phyloP scores from a whole-genome alignment of 1,284 basidiomycete species.

The Coriolopsis trogii region DNA sequence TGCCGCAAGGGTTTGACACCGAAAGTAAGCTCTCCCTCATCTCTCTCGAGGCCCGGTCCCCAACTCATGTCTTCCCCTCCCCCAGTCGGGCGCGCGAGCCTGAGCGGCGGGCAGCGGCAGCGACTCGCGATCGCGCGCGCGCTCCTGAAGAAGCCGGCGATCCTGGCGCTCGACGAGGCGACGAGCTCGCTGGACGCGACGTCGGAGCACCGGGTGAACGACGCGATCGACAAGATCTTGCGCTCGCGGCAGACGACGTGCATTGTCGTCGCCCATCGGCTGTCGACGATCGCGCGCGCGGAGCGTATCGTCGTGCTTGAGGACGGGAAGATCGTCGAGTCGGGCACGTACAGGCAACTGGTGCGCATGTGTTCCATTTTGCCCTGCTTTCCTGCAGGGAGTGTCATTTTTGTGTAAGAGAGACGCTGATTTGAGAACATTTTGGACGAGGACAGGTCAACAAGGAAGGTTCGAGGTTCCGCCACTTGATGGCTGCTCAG shows the following conservation, averaged over 20 bases:
- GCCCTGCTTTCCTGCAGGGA: no score
- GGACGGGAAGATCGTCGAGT: constrained; percentile 82
- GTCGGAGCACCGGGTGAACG: constrained; percentile 88
- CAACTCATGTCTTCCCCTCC: constrained; percentile 1
- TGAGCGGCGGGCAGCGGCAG: constrained; percentile 70
- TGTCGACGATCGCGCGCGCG: constrained; percentile 84
- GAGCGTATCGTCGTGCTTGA: constrained; percentile 89
- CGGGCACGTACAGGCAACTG: constrained; percentile 82
- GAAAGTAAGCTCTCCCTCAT: constrained; percentile 50
- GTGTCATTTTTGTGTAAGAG: neutral
- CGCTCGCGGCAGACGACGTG: constrained; percentile 80
- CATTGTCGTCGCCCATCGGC: constrained; percentile 85
- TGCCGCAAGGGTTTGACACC: constrained; percentile 87
- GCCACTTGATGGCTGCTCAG: constrained; percentile 86
- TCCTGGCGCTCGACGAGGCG: constrained; percentile 83
- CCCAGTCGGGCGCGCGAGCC: constrained; percentile 70
- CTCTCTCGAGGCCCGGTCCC: constrained; percentile 37
- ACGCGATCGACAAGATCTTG: constrained; percentile 89
- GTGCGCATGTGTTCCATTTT: constrained; percentile 40
- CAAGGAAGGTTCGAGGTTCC: constrained; percentile 74
- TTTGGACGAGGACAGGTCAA: constrained; percentile 60
- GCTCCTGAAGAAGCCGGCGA: constrained; percentile 82
- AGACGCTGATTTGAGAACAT: constrained; percentile 1
- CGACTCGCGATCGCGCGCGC: constrained; percentile 81
- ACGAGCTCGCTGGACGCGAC: constrained; percentile 87